Evolutionary conservation across 352 stramenopile genomes (phyloP), one percentile per base, ranked within the genome.

Genomic region (Pythium brachiatum): DNA sequence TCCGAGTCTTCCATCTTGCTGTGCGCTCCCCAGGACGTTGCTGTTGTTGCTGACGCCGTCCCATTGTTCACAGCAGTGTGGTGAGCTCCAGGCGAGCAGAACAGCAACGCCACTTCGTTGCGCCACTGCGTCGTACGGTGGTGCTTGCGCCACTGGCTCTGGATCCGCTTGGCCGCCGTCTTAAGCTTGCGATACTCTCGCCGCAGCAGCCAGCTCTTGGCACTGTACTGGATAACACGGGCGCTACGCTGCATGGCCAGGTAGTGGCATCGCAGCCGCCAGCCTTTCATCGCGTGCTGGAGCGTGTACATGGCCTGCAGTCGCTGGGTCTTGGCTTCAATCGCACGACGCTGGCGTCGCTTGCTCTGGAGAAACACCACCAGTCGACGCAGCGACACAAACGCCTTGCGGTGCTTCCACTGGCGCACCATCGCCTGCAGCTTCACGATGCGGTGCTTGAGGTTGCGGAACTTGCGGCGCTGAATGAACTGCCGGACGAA

Each of bases 1-100:
- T 90, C 84, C 3, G 80, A 91, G 38, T 89, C 82, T 26, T 89
- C 82, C 75, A 89, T 89, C 32, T 78, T 86, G 0, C 69, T 74
- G 65, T 86, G 75, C 15, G 76, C 73, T 15, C 78, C 79, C 62
- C 74, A 84, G 7, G 18, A 71, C 64, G 21, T 57, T 51, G 47
- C 57, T 13, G 53, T 38, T n/a, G 48, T 61, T 57, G 43, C 12
- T 6, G 21, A 3, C 20, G 44, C 18, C 7, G 51, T 12, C 1
- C 41, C 53, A 32, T 26, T 25, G 2, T 21, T 55, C 12, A 23
- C 16, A 25, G 31, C 47, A 39, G 15, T 44, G 16, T 44, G 53
- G 43, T 15, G 29, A 23, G 47, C 38, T 23, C 68, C 50, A 39
- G 60, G 43, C 16, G 66, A 59, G 18, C 66, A 56, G 67, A 89